Conservation (phyloP, 2,329 filamentous ascomycete species). For the Whalleya microplaca region DNA sequence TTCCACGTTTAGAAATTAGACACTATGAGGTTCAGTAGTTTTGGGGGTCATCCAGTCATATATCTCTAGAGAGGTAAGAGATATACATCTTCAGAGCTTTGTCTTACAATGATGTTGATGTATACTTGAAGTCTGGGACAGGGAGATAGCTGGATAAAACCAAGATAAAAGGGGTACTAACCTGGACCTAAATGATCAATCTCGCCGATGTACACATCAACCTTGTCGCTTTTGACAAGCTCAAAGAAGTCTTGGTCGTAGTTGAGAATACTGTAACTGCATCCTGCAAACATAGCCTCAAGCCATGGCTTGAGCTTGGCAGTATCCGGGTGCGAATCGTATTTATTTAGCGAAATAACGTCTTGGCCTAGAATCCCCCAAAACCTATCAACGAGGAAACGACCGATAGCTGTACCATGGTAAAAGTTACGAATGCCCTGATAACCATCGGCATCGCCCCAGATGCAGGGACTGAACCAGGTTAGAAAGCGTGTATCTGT, state of each 20-base stretch:
- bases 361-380: constrained; percentile 62
- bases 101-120: too few relatives aligned
- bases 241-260: constrained; percentile 60
- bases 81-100: too few relatives aligned
- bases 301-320: constrained; percentile 59
- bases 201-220: constrained; percentile 60
- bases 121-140: too few relatives aligned
- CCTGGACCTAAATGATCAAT: constrained; percentile 54
- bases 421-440: constrained; percentile 56
- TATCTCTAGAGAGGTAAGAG: too few relatives aligned
- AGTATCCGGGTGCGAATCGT: constrained; percentile 56
- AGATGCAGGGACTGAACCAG: constrained; percentile 77
- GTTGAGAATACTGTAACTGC: constrained; percentile 63
- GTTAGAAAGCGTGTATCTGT: constrained; percentile 65
- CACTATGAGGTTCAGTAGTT: too few relatives aligned
- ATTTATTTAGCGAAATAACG: constrained; percentile 56
- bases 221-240: constrained; percentile 54
- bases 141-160: too few relatives aligned
- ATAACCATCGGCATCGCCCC: constrained; percentile 67
- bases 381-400: constrained; percentile 59
- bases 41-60: too few relatives aligned
- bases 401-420: constrained; percentile 61
- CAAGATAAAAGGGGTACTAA: too few relatives aligned
- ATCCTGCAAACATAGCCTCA: constrained; percentile 56
- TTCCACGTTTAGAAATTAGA: too few relatives aligned